Evolutionary conservation across 768 basidiomycete species (phyloP), one percentile per base, ranked within the genome.

Genomic region (Polyporus arcularius): DNA sequence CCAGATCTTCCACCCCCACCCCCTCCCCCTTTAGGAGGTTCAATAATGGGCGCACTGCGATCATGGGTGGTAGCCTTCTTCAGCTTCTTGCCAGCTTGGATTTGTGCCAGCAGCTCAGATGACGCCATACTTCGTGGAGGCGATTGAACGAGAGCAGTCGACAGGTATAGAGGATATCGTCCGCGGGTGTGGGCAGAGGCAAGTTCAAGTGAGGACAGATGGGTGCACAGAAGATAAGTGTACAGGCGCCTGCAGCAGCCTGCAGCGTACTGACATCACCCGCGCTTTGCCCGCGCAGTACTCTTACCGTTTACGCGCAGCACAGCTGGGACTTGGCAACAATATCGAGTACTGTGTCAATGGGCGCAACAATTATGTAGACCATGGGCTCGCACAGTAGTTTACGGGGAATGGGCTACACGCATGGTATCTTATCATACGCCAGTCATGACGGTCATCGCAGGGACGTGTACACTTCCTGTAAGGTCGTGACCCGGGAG

Each of bases 21-120:
- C 6, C 68, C 74, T 9, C 67, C 68, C 39, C 68, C 67, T 57
- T 76, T 76, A 32, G 81, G 77, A 26, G 71, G 63, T 7, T 89
- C 89, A 52, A 94, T 35, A 0, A 55, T 8, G 4, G 92, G 90
- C 9, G 78, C 85, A 75, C 92, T 94, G 39, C 90, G 81, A 71
- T 96, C 94, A 79, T 87, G 82, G 2, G 92, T 96, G 57, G 83
- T 82, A 4, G 90, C 77, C 73, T 95, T 96, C 79, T 88, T 94
- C 56, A 97, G 80, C 59, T 59, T 82, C 75, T 83, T 94, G 31
- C 94, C 94, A 0, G 87, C 82, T 74, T 94, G 92, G 41, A 94
- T 94, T 68, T 90, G 86, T 61, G 87, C 83, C 61, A 95, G 75
- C 43, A 94, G 81, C 64, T 89, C 92, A 67, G 81, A 81, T 35